These are phyloP conservation scores for Chrysopogon serrulatus DNA, from an alignment of 176 grass and related monocot species.

Conservation along the genomic window DNA sequence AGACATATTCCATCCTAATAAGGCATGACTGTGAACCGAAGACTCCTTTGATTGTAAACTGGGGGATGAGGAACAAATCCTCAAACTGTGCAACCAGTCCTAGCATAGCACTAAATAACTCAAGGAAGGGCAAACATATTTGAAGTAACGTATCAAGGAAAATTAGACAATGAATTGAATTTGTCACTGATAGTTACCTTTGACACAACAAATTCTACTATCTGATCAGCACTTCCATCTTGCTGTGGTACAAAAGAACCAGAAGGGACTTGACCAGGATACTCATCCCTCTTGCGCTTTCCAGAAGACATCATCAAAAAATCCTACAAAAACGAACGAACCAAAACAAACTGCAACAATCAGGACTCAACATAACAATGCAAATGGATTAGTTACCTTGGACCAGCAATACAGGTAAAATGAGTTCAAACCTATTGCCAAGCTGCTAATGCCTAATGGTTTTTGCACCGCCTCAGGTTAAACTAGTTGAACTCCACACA, in stretches of 20 bases:
- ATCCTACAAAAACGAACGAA: constrained; percentile 52
- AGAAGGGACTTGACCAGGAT: constrained; percentile 65
- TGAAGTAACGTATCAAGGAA: not conserved
- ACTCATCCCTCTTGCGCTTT: constrained; percentile 95
- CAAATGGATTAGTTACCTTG: not conserved
- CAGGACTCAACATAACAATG: not conserved
- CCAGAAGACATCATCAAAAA: constrained; percentile 76
- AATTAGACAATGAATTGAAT: not conserved
- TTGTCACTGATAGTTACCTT: constrained; percentile 22
- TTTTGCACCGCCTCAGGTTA: not conserved
- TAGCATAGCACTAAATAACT: not conserved
- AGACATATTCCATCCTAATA: not conserved
- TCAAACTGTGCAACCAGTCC: not conserved
- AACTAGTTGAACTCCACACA: not conserved
- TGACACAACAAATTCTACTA: constrained; percentile 56
- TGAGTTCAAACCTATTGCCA: not conserved
- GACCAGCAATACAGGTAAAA: not conserved
- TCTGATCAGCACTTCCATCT: constrained; percentile 80
- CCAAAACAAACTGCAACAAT: not conserved
- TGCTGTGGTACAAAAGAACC: constrained; percentile 90
- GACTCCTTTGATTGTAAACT: not conserved
- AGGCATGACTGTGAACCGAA: not conserved
- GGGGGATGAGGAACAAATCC: not conserved
- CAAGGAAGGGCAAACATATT: not conserved
- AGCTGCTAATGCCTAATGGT: not conserved